Percentiles rank a stretch among this genome's conserved stretches.
Conservation (phyloP, 257 asterid genomes). For the Nicotiana tomentosiformis region DNA sequence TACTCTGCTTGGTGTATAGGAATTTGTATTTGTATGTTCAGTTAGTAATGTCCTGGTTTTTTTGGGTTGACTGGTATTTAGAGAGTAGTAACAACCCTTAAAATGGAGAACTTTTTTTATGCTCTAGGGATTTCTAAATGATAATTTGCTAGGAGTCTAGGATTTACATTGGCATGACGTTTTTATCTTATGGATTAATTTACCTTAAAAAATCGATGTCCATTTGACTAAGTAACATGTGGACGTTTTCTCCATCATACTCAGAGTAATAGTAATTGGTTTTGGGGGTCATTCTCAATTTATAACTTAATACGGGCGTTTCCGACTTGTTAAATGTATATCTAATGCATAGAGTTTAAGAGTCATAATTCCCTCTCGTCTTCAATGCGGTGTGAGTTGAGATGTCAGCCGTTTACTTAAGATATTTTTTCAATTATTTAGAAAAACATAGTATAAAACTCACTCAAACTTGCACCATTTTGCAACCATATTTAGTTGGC, state of each 20-base stretch:
- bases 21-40: neutral
- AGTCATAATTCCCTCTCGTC: neutral
- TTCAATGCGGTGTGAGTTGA: neutral
- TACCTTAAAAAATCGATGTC: neutral
- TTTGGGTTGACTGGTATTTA: neutral
- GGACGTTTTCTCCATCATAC: neutral
- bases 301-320: neutral
- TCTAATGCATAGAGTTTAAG: neutral
- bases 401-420: neutral
- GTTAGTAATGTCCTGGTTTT: neutral
- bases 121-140: neutral
- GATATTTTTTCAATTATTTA: neutral
- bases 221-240: neutral
- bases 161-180: neutral
- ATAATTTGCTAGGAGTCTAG: neutral
- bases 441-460: neutral
- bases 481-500: neutral
- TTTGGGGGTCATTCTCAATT: neutral
- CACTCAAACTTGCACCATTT: neutral
- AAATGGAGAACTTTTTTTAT: neutral
- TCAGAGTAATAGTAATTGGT: neutral
- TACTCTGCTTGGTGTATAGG: neutral
- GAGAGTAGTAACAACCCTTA: neutral
- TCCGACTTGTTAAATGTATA: neutral
- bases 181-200: neutral